Conservation (phyloP, 2,329 filamentous ascomycete species). For the Cladophialophora psammophila region DNA sequence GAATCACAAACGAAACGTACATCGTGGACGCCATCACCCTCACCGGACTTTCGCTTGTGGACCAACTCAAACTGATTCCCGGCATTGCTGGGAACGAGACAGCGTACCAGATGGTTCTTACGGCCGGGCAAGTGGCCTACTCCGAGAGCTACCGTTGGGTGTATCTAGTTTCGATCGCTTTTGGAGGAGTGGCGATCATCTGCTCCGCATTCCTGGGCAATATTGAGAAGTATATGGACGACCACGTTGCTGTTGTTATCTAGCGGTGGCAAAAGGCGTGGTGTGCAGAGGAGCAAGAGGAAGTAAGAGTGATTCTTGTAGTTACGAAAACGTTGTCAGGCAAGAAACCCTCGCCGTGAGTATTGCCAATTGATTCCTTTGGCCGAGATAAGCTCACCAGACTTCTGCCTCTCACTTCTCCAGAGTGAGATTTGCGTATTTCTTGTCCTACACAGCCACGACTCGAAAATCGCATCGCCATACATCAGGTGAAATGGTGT, state of each 20-base stretch:
- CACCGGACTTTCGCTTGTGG: conserved; percentile 61
- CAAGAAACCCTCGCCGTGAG: background rate
- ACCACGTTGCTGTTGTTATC: conserved; percentile 63
- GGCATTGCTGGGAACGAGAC: conserved; percentile 59
- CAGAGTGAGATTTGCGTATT: background rate
- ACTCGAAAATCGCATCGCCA: too few relatives aligned
- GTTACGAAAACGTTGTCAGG: background rate
- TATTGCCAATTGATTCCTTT: background rate
- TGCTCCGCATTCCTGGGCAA: conserved; percentile 66
- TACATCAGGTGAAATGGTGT: too few relatives aligned
- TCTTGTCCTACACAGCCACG: background rate
- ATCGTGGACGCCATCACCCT: conserved; percentile 61
- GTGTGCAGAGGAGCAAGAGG: background rate
- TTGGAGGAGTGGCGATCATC: conserved; percentile 64
- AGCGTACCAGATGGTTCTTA: conserved; percentile 61
- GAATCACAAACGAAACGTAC: conserved; percentile 57
- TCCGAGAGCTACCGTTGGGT: conserved; percentile 66
- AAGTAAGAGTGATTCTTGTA: background rate
- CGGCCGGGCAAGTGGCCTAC: conserved; percentile 64
- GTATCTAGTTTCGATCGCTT: conserved; percentile 69
- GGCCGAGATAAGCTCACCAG: background rate
- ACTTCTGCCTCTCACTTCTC: background rate
- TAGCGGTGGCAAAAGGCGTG: background rate
- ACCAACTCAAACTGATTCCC: conserved; percentile 58
- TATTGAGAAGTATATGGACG: conserved; percentile 65